phyloP scores from a whole-genome alignment of 2,329 filamentous ascomycete species.

The Neofusicoccum kwambonambiense region DNA sequence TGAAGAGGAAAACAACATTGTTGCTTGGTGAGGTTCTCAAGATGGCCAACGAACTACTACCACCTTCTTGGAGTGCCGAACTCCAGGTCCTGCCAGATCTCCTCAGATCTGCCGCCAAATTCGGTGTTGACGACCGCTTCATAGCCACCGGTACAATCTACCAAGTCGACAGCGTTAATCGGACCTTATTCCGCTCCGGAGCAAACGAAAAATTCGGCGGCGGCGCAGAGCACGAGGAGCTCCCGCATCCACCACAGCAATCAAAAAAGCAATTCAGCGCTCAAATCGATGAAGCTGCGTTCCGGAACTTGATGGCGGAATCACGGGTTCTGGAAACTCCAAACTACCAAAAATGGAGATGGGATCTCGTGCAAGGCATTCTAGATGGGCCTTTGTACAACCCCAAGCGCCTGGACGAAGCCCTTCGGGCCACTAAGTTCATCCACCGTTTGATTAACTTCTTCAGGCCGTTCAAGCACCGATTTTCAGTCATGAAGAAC shows the following conservation, averaged over 20 bases:
- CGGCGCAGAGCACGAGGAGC: slow-evolving; percentile 39
- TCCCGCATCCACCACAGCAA: slow-evolving; percentile 44
- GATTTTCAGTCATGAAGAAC: slow-evolving; percentile 86
- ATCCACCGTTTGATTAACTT: slow-evolving; percentile 93
- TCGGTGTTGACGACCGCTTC: slow-evolving; percentile 70
- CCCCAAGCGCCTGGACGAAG: slow-evolving; percentile 88
- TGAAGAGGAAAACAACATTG: slow-evolving; percentile 86
- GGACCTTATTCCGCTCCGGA: slow-evolving; percentile 80
- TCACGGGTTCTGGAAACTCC: slow-evolving; percentile 84
- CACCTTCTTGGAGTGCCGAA: slow-evolving; percentile 75
- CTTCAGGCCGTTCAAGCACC: slow-evolving; percentile 93
- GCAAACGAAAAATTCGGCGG: slow-evolving; percentile 35
- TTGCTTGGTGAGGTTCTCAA: slow-evolving; percentile 90
- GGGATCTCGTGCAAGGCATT: slow-evolving; percentile 86
- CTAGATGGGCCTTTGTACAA: slow-evolving; percentile 92
- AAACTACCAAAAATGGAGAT: slow-evolving; percentile 95
- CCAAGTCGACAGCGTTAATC: slow-evolving; percentile 95
- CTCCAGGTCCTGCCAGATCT: slow-evolving; percentile 87
- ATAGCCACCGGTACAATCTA: slow-evolving; percentile 89
- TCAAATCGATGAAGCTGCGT: slow-evolving; percentile 63
- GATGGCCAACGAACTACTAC: slow-evolving; percentile 80
- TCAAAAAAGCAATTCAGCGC: slow-evolving; percentile 40
- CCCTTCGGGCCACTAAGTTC: slow-evolving; percentile 92
- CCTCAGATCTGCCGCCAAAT: slow-evolving; percentile 72
- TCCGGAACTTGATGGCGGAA: slow-evolving; percentile 66